These are phyloP conservation scores for Limnomonas spitsbergensis DNA, from an alignment of 139 green algal genomes.

Conservation along the genomic window DNA sequence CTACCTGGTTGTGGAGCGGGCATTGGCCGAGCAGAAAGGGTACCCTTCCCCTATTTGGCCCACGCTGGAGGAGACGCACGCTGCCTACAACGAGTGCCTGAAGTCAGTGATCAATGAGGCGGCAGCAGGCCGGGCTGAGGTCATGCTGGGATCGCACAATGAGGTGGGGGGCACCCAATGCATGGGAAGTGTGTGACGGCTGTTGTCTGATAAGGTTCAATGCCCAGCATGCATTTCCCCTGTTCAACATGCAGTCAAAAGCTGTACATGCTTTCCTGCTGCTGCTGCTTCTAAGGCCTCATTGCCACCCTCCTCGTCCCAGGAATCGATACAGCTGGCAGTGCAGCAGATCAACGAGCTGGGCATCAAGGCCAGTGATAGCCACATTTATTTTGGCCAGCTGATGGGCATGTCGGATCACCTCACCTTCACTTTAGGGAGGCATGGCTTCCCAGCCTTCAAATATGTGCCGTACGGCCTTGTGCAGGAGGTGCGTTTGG, in stretches of 20 bases:
- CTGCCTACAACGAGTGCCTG: conserved; percentile 63
- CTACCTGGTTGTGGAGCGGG: too few species aligned
- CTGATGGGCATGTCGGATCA: conserved; percentile 91
- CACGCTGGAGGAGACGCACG: conserved; percentile 67
- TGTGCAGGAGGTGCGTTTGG: conserved; percentile 58
- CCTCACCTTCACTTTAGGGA: conserved; percentile 54
- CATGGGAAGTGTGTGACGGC: too few species aligned
- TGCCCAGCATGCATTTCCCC: too few species aligned
- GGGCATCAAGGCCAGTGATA: conserved; percentile 42
- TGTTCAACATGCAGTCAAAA: too few species aligned
- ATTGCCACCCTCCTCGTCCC: too few species aligned
- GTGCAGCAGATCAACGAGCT: conserved; percentile 59
- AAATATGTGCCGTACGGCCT: conserved; percentile 81
- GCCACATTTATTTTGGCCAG: conserved; percentile 79
- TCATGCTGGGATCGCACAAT: conserved; percentile 64
- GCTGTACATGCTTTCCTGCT: too few species aligned
- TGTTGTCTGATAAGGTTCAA: too few species aligned
- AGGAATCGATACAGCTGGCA: conserved; percentile 62
- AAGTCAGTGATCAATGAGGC: conserved; percentile 42
- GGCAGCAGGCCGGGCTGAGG: neutral
- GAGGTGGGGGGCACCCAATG: conserved; percentile 27
- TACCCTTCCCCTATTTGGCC: conserved; percentile 67
- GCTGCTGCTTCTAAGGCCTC: too few species aligned
- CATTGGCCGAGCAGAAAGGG: too few species aligned
- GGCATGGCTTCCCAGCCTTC: conserved; percentile 35